Percentiles rank a stretch among this genome's conserved stretches.
These are phyloP conservation scores for Ilyonectria robusta DNA, from an alignment of 2,329 filamentous ascomycete species.

Conservation along the genomic window DNA sequence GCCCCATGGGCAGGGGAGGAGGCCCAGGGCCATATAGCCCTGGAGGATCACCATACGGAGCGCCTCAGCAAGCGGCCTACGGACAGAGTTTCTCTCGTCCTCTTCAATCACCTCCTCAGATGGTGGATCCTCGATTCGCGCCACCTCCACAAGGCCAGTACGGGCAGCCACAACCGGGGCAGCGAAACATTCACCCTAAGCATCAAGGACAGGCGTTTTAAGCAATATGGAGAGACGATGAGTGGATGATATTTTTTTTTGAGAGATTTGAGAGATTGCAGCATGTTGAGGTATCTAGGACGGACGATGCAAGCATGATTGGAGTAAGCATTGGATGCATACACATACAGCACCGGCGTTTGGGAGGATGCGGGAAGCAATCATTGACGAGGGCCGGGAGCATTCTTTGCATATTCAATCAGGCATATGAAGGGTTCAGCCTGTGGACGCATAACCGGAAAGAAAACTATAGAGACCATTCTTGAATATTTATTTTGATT, in stretches of 20 bases:
- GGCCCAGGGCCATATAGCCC: conserved; percentile 40
- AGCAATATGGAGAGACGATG: neutral
- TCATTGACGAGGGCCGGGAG: conserved; percentile 26
- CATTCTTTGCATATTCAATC: conserved; percentile 29
- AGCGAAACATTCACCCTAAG: conserved; percentile 46
- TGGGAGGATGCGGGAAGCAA: conserved; percentile 30
- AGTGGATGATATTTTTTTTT: conserved; percentile 1
- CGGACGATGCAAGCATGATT: conserved; percentile 27
- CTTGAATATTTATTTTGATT: conserved; percentile 11
- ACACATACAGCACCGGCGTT: conserved; percentile 41
- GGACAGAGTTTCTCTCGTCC: conserved; percentile 52
- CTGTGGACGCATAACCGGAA: conserved; percentile 25
- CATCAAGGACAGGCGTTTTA: conserved; percentile 57
- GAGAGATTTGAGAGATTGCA: conserved; percentile 2
- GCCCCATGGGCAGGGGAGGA: conserved; percentile 42
- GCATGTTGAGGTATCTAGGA: conserved; percentile 29
- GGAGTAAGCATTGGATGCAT: conserved; percentile 32
- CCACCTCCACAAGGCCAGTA: conserved; percentile 52
- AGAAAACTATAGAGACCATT: conserved; percentile 24
- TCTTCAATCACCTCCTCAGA: conserved; percentile 48
- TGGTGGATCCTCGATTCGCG: conserved; percentile 47
- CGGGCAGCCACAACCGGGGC: conserved; percentile 32
- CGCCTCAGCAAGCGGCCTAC: conserved; percentile 36
- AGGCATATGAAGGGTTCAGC: conserved; percentile 27
- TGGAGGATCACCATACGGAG: conserved; percentile 41